Evolutionary conservation across 306 rosid species (phyloP).

Genomic region (Cyamopsis tetragonoloba): DNA sequence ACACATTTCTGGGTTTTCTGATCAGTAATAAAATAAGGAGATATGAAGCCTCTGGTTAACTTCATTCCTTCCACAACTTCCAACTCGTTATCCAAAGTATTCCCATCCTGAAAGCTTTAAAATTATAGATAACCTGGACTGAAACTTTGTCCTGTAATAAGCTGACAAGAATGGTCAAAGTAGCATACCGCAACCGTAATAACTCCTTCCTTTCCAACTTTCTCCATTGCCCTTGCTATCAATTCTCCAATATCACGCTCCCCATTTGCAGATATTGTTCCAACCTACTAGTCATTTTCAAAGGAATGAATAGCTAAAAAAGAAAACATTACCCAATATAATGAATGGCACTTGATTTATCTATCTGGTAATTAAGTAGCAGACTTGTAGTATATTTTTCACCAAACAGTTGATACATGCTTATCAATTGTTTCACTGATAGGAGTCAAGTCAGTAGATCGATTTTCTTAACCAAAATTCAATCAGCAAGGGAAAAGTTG

Average conservation of each 20-base stretch:
- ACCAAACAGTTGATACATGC: not conserved
- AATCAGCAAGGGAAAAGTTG: slow-evolving; percentile 6
- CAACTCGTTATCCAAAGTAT: slow-evolving; percentile 86
- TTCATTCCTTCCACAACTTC: slow-evolving; percentile 99
- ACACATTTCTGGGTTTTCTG: slow-evolving; percentile 91
- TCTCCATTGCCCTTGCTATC: slow-evolving; percentile 95
- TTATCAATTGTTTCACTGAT: slow-evolving; percentile 7
- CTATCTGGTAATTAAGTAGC: slow-evolving; percentile 2
- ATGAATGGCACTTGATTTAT: not conserved
- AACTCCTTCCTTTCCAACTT: slow-evolving; percentile 97
- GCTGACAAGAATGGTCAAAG: slow-evolving; percentile 1
- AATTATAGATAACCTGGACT: slow-evolving; percentile 16
- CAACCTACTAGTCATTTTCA: slow-evolving; percentile 56
- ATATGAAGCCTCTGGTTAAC: slow-evolving; percentile 74
- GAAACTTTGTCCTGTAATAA: not conserved
- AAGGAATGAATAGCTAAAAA: not conserved
- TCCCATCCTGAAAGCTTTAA: slow-evolving; percentile 69
- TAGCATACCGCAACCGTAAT: slow-evolving; percentile 79
- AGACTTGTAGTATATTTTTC: not conserved
- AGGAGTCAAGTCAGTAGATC: not conserved
- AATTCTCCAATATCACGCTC: slow-evolving; percentile 88
- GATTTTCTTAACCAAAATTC: slow-evolving; percentile 16
- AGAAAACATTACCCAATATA: not conserved
- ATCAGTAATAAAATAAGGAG: slow-evolving; percentile 89
- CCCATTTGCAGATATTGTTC: slow-evolving; percentile 93